Evolutionary conservation across 495 filamentous ascomycete species (phyloP).

Genomic region (Neurospora africana): DNA sequence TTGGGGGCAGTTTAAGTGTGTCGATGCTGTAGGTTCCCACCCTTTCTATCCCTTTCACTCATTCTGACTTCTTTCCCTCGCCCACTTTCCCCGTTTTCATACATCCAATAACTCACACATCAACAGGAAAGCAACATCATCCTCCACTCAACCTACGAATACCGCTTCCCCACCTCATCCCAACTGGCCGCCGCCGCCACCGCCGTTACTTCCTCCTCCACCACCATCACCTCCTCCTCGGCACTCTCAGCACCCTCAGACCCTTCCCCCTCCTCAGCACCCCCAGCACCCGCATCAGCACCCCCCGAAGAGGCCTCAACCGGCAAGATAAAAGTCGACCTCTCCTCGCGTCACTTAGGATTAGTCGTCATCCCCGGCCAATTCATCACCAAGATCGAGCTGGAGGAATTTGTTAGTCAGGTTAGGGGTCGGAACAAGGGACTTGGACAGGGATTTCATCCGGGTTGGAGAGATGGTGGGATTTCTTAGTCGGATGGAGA

Average conservation of each 20-base stretch:
- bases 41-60: no score
- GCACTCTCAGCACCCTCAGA: not conserved
- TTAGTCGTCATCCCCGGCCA: slow-evolving; percentile 83
- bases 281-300: not conserved
- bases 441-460: not conserved
- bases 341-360: slow-evolving; percentile 79
- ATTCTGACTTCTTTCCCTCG: no score
- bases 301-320: slow-evolving; percentile 32
- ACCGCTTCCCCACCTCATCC: not conserved
- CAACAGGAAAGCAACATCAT: slow-evolving; percentile 58
- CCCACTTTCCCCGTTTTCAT: no score
- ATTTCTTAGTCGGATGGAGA: not conserved
- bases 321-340: slow-evolving; percentile 46
- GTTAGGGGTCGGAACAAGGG: slow-evolving; percentile 6
- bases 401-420: slow-evolving; percentile 58
- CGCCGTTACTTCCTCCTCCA: not conserved
- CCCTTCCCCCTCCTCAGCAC: not conserved
- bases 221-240: not conserved
- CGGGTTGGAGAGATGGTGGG: not conserved
- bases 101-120: no score
- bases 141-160: slow-evolving; percentile 68
- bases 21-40: slow-evolving; percentile 57
- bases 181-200: not conserved
- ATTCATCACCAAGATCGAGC: slow-evolving; percentile 77
- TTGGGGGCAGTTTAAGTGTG: slow-evolving; percentile 84